Base-by-base conservation (phyloP, 148 eudicot species). In the Cornus florida region DNA sequence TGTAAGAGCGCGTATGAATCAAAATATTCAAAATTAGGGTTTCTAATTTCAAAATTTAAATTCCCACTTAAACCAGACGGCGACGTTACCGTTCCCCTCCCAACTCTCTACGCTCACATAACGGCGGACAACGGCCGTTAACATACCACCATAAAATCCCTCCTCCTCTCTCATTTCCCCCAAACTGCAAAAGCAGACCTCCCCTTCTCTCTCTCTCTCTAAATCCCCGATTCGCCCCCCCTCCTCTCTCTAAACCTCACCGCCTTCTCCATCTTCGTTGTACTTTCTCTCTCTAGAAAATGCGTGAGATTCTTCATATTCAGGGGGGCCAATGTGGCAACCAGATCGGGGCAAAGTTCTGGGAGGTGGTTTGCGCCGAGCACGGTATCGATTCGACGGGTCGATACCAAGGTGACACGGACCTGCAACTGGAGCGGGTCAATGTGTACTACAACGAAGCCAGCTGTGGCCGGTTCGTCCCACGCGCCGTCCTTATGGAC, bases 371-470 rank as follows among this genome's bases (percentile, higher is more conserved):
- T 1, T 78, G 78, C 31, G 81, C 79, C 31, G 80, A 78, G 69
- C 79, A 77, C 43, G 78, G 77, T 20, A 74, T 74, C 23, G 89
- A 87, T 62, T 79, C 89, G 57, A 82, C 89, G 64, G 89, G 89
- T 10, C 73, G 89, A 33, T 87, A 87, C 83, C 20, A 13, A 31
- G 89, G 89, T 10, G 89, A 87, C 69, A 76, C 70, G 39, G 85
- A 81, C 2, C 77, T 82, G 31, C 89, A 87, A 32, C 71, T 87
- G 14, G 87, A 87, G 83, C 85, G 89, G 10, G 89, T 87, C 13
- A 87, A 87, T 41, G 89, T 87, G 0, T 87, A 84, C 87, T 87
- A 87, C 79, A 87, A 87, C 23, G 87, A 87, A 56, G 89, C 89
- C 6, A 87, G 89, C 77, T 87, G 89, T 69, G 89, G 89, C 17